phyloP scores from a whole-genome alignment of 2,329 filamentous ascomycete genomes.

The Aspergillus fischeri region DNA sequence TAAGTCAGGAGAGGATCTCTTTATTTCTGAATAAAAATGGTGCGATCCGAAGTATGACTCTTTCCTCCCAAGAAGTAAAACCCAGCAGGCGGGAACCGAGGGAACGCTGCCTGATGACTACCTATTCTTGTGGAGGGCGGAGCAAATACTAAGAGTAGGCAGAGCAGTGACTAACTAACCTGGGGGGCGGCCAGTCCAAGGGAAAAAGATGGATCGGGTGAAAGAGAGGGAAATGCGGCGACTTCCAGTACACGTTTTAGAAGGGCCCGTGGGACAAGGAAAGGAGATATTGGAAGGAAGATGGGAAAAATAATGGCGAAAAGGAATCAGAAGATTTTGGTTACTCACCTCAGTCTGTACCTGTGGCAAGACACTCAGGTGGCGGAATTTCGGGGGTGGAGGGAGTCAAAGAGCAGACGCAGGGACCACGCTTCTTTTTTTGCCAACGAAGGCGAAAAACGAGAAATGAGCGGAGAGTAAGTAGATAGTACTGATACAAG shows the following conservation, averaged over 20 bases:
- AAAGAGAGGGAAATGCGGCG: background rate
- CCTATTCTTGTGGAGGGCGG: constrained; percentile 7
- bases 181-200: constrained; percentile 6
- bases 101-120: constrained; percentile 17
- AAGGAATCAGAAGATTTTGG: background rate
- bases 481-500: background rate
- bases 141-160: constrained; percentile 8
- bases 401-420: constrained; percentile 11
- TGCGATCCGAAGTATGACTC: constrained; percentile 3
- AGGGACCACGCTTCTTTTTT: constrained; percentile 16
- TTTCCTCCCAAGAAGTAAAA: background rate
- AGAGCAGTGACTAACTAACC: constrained; percentile 5
- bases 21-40: background rate
- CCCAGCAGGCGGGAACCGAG: background rate
- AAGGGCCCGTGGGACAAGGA: constrained; percentile 1
- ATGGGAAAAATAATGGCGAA: background rate
- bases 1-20: background rate
- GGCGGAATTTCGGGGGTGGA: background rate
- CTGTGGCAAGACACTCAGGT: background rate
- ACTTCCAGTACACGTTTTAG: background rate
- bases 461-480: background rate
- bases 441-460: background rate
- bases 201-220: constrained; percentile 5
- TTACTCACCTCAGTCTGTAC: background rate
- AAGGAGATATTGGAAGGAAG: background rate